A percentile compares a stretch with the other conserved stretches of the same genome.
Conservation (phyloP, 805 yeast genomes). For the Nadsonia fulvescens region DNA sequence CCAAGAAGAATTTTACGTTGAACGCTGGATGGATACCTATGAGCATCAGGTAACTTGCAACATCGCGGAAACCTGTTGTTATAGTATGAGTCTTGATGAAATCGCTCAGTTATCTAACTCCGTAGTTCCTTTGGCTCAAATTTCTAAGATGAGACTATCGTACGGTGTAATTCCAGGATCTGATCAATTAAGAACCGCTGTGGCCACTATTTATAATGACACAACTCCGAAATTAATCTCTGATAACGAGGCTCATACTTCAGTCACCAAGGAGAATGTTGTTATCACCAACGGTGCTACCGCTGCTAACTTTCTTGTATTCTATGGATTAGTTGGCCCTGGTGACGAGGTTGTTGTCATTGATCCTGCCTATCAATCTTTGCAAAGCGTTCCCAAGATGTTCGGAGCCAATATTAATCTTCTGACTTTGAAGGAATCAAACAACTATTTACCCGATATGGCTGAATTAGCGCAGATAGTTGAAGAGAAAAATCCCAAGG, state of each 20-base stretch:
- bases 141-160: constrained; percentile 19
- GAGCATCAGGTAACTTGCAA: constrained; percentile 25
- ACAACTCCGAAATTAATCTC: constrained; percentile 10
- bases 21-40: constrained; percentile 34
- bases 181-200: constrained; percentile 20
- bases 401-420: constrained; percentile 27
- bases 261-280: too few relatives aligned
- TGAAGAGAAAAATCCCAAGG: constrained; percentile 18
- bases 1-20: constrained; percentile 26
- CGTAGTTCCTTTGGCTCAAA: constrained; percentile 12
- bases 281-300: constrained; percentile 37
- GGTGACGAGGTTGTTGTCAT: constrained; percentile 31
- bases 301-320: constrained; percentile 32
- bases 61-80: constrained; percentile 36
- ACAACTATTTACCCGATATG: constrained; percentile 23
- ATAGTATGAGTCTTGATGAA: constrained; percentile 25
- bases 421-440: constrained; percentile 19
- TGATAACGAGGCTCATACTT: too few relatives aligned
- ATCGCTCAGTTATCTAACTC: constrained; percentile 18
- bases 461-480: constrained; percentile 17
- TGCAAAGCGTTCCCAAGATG: constrained; percentile 28
- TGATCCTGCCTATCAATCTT: constrained; percentile 33
- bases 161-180: constrained; percentile 33
- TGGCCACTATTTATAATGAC: constrained; percentile 22
- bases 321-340: constrained; percentile 26